Conservation (phyloP, 1,284 basidiomycete genomes). For the Malassezia furfur region DNA sequence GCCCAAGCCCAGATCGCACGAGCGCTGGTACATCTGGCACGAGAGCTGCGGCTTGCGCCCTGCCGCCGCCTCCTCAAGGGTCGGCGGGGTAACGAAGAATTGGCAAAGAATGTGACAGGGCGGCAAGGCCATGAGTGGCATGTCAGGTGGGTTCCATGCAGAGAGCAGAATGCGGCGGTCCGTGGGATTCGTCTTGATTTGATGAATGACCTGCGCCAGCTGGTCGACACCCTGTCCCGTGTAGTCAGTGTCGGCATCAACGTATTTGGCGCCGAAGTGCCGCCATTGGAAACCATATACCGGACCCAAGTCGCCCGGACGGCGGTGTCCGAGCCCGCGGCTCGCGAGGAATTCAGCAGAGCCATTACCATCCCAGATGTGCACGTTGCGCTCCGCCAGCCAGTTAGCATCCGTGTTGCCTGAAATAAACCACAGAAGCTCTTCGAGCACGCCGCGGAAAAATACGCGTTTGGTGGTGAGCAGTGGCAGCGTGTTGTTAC, state of each 20-base stretch:
- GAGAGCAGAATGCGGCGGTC: conserved; percentile 90
- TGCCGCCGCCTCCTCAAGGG: conserved; percentile 40
- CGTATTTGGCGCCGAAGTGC: conserved; percentile 87
- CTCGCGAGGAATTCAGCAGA: conserved; percentile 74
- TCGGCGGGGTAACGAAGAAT: conserved; percentile 85
- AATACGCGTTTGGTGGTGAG: conserved; percentile 94
- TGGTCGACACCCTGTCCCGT: conserved; percentile 86
- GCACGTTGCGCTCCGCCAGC: conserved; percentile 72
- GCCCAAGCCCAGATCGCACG: conserved; percentile 89
- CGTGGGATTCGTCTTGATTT: conserved; percentile 86
- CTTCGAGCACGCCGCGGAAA: conserved; percentile 79
- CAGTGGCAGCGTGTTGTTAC: conserved; percentile 58
- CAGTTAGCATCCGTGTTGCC: conserved; percentile 74
- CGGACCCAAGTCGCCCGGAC: conserved; percentile 86
- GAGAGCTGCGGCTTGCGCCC: conserved; percentile 53
- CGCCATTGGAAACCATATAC: conserved; percentile 99
- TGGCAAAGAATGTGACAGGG: conserved; percentile 98
- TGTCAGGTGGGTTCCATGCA: conserved; percentile 93
- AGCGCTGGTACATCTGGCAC: conserved; percentile 96
- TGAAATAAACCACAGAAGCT: conserved; percentile 86
- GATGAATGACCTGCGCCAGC: conserved; percentile 71
- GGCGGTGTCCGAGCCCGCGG: conserved; percentile 69
- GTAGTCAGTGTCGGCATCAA: conserved; percentile 67
- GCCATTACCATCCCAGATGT: conserved; percentile 97
- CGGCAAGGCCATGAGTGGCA: conserved; percentile 85